Conservation (phyloP, 257 asterid genomes). For the Paraleonurus japonicus region DNA sequence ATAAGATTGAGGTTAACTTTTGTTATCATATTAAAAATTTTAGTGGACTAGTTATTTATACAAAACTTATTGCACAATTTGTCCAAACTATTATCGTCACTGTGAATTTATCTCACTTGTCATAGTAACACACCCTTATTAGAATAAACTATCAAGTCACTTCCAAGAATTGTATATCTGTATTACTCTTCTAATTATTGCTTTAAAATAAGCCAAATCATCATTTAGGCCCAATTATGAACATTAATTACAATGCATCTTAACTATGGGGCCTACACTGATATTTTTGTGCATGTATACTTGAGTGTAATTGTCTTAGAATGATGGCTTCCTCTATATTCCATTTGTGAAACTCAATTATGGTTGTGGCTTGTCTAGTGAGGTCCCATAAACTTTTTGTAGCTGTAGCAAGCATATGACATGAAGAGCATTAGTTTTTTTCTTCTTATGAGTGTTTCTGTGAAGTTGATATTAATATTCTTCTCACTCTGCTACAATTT, state of each 20-base stretch:
- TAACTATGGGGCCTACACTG: background rate
- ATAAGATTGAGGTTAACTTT: background rate
- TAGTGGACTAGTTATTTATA: background rate
- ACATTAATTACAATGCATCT: background rate
- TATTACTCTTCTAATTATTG: too few species aligned
- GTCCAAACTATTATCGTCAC: background rate
- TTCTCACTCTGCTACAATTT: background rate
- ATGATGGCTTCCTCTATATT: slow-evolving; percentile 7
- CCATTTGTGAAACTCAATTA: background rate
- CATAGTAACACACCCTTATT: too few species aligned
- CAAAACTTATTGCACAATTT: background rate
- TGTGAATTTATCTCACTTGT: too few species aligned
- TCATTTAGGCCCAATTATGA: background rate
- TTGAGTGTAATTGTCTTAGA: background rate
- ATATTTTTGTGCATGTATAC: background rate
- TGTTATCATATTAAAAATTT: background rate
- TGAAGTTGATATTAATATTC: slow-evolving; percentile 9
- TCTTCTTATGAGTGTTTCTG: slow-evolving; percentile 8
- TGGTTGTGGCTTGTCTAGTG: slow-evolving; percentile 13
- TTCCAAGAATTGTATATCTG: too few species aligned
- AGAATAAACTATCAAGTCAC: too few species aligned
- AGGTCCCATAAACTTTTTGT: slow-evolving; percentile 12
- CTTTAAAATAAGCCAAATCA: too few species aligned
- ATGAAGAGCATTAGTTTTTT: background rate
- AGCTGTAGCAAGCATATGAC: background rate